A percentile compares a stretch with the other conserved stretches of the same genome.
These are phyloP conservation scores for Cynanchum wilfordii DNA, from an alignment of 257 asterid genomes.

Conservation along the genomic window DNA sequence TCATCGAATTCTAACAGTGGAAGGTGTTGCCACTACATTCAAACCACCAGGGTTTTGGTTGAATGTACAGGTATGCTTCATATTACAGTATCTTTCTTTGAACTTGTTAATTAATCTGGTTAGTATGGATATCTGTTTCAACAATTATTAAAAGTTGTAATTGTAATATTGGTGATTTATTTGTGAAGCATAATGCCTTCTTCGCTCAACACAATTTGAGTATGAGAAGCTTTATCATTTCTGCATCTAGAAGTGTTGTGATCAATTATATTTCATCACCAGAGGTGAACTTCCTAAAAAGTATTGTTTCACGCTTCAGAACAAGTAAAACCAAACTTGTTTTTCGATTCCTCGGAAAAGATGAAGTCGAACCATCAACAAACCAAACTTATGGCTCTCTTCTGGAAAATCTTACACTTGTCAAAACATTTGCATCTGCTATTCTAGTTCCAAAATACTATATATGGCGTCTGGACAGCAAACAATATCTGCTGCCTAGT, in stretches of 20 bases:
- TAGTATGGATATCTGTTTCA: neutral
- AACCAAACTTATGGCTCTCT: constrained; percentile 68
- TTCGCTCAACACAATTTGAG: constrained; percentile 69
- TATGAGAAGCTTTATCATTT: constrained; percentile 57
- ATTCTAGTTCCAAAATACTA: constrained; percentile 76
- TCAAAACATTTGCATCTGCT: constrained; percentile 73
- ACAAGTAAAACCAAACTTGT: constrained; percentile 53
- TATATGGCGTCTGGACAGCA: constrained; percentile 51
- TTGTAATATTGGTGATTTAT: constrained; percentile 9
- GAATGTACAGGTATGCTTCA: constrained; percentile 51
- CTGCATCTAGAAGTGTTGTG: constrained; percentile 44
- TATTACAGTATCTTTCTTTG: neutral
- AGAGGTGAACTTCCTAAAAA: constrained; percentile 67
- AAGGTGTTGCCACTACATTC: constrained; percentile 26
- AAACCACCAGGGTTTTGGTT: constrained; percentile 53
- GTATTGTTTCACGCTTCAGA: constrained; percentile 47
- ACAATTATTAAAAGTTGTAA: neutral
- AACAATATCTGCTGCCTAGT: constrained; percentile 39
- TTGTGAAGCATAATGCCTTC: constrained; percentile 65
- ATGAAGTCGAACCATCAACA: constrained; percentile 59
- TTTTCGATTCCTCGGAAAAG: constrained; percentile 49
- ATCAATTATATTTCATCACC: constrained; percentile 74
- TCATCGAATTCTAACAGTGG: constrained; percentile 38
- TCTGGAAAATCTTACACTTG: constrained; percentile 52
- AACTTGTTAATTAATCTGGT: neutral